Evolutionary conservation across 2,329 filamentous ascomycete genomes (phyloP).

Genomic region (Aspergillus sojae): DNA sequence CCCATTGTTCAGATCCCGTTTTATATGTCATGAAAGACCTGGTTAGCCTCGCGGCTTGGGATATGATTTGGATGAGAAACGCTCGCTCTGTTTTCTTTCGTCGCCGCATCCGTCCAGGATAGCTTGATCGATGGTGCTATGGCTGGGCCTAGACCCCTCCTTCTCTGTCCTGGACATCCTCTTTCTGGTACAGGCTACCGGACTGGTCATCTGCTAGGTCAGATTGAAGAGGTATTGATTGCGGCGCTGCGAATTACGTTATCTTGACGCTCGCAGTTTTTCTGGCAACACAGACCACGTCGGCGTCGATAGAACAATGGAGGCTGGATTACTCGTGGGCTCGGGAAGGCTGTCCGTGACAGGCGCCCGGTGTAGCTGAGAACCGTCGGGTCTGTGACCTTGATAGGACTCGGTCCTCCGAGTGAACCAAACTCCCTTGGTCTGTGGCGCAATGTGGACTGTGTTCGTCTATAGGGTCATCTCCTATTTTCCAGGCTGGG

Average conservation of each 20-base stretch:
- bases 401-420: constrained; percentile 17
- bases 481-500: constrained; percentile 57
- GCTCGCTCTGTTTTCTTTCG: constrained; percentile 37
- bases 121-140: constrained; percentile 11
- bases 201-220: constrained; percentile 35
- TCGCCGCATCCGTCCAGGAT: constrained; percentile 25
- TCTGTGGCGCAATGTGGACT: background rate
- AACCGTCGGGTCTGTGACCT: constrained; percentile 39
- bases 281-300: constrained; percentile 14
- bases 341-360: constrained; percentile 31
- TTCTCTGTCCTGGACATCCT: constrained; percentile 37
- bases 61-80: constrained; percentile 47
- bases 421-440: background rate
- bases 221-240: constrained; percentile 18
- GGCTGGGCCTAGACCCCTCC: constrained; percentile 26
- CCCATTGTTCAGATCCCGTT: constrained; percentile 41
- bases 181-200: constrained; percentile 43
- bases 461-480: constrained; percentile 51
- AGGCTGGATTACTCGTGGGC: constrained; percentile 6
- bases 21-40: constrained; percentile 51
- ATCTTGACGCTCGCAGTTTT: constrained; percentile 33
- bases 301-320: constrained; percentile 9
- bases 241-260: constrained; percentile 26
- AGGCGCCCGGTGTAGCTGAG: constrained; percentile 32
- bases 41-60: constrained; percentile 53